Conservation (phyloP, 2,329 filamentous ascomycete species). For the Ceratocystis albifundus region DNA sequence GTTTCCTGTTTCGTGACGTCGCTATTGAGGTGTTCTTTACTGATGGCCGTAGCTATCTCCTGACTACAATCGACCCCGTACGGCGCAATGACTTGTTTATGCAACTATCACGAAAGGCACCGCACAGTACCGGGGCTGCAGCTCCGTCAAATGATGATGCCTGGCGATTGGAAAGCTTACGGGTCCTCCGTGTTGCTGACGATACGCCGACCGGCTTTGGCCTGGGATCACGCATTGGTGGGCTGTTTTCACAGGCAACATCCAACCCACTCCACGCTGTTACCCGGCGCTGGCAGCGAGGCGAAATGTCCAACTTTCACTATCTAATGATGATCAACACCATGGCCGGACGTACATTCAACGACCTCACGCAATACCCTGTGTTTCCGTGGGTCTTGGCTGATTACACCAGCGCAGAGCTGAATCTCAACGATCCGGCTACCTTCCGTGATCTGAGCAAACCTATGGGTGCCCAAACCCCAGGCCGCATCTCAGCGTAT, state of each 20-base stretch:
- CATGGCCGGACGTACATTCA: conserved; percentile 92
- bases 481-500: conserved; percentile 64
- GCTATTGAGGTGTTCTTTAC: conserved; percentile 97
- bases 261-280: conserved; percentile 54
- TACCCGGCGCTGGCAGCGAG: conserved; percentile 80
- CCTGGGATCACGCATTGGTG: conserved; percentile 60
- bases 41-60: conserved; percentile 84
- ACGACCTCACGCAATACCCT: conserved; percentile 94
- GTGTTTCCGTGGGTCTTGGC: conserved; percentile 96
- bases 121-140: conserved; percentile 59
- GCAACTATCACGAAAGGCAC: conserved; percentile 66
- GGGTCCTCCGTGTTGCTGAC: conserved; percentile 34
- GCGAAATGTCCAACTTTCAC: conserved; percentile 96
- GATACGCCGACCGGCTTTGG: conserved; percentile 19
- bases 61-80: conserved; percentile 66
- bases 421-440: conserved; percentile 72
- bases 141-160: conserved; percentile 59
- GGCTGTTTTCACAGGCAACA: conserved; percentile 73
- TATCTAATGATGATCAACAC: conserved; percentile 98
- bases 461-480: conserved; percentile 87
- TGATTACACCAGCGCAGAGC: conserved; percentile 86
- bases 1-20: conserved; percentile 90
- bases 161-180: conserved; percentile 82
- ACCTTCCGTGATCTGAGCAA: conserved; percentile 87
- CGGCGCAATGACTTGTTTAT: conserved; percentile 70